Base-by-base conservation (phyloP, 1,139 yeast species). In the Debaryomycetaceae sp. region DNA sequence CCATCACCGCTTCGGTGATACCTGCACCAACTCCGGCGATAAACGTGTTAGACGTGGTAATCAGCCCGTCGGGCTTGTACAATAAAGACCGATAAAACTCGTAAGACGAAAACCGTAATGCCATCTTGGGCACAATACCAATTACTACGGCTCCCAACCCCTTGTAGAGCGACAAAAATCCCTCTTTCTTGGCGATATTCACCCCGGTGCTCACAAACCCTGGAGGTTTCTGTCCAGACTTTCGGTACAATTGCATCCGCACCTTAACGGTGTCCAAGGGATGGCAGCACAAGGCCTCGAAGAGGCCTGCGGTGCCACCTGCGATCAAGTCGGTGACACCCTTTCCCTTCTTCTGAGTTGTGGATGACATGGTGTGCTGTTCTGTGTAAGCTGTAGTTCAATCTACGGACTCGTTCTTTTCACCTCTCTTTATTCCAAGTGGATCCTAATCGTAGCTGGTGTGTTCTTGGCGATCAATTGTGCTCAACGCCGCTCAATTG, bases 81-180 rank as follows among this genome's bases (percentile, higher is more conserved):
- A 91, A 76, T 49, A 83, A 68, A 23, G 83, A 76, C 67, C 95
- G 83, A 75, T 87, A 91, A 58, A 83, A 84, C 66, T 91, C 98
- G 64, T 90, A 93, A 4, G 97, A 87, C 39, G 96, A 85, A 73
- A 93, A 93, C 62, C 99, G 79, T 56, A 93, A 87, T 33, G 97
- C 97, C 99, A 93, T 93, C 65, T 93, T 93, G 47, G 99, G 99
- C 40, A 93, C 96, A 60, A 93, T 93, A 50, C 99, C 99, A 62
- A 93, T 87, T 45, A 90, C 88, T 49, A 93, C 99, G 22, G 99
- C 98, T 34, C 97, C 97, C 45, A 93, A 79, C 47, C 99, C 99
- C 66, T 93, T 91, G 72, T 93, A 93, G 35, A 93, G 78, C 8
- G 97, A 93, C 50, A 89, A 74, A 51, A 89, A 78, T 5, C 95